Evolutionary conservation across 2,329 filamentous ascomycete genomes (phyloP).

Genomic region (Pyrenophora seminiperda): DNA sequence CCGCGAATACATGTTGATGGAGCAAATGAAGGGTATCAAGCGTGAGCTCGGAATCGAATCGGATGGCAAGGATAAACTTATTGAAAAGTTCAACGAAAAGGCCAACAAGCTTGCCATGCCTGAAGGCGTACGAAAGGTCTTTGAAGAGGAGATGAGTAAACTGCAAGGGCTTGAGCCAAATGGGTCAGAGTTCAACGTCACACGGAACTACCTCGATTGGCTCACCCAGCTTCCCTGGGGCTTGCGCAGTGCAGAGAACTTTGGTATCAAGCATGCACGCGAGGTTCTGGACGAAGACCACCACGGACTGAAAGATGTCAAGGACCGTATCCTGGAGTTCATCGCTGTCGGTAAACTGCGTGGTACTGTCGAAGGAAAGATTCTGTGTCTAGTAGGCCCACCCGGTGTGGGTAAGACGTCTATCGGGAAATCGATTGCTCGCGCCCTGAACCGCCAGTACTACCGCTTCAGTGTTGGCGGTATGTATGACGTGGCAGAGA

Average conservation of each 20-base stretch:
- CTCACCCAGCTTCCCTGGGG: constrained; percentile 98
- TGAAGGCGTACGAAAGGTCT: constrained; percentile 93
- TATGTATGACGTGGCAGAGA: constrained; percentile 95
- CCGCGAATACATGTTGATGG: constrained; percentile 97
- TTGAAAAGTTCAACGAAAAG: constrained; percentile 97
- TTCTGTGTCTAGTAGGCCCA: constrained; percentile 94
- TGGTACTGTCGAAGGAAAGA: constrained; percentile 97
- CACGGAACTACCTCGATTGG: constrained; percentile 98
- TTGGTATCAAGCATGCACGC: constrained; percentile 89
- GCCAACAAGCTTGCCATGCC: constrained; percentile 94
- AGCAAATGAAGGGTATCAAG: constrained; percentile 99
- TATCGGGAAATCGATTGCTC: constrained; percentile 96
- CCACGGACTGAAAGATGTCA: constrained; percentile 95
- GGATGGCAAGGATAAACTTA: constrained; percentile 96
- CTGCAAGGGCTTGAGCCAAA: constrained; percentile 92
- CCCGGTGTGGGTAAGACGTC: constrained; percentile 98
- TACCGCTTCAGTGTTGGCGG: constrained; percentile 98
- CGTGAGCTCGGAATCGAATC: constrained; percentile 95
- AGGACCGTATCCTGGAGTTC: constrained; percentile 96
- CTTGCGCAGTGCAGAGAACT: constrained; percentile 92
- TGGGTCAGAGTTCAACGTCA: constrained; percentile 98
- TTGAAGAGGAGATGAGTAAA: constrained; percentile 98
- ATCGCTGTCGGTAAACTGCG: constrained; percentile 97
- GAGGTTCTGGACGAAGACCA: constrained; percentile 94
- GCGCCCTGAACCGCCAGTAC: constrained; percentile 92